Evolutionary conservation across 306 rosid species (phyloP).

Genomic region (Glycine tomentella): DNA sequence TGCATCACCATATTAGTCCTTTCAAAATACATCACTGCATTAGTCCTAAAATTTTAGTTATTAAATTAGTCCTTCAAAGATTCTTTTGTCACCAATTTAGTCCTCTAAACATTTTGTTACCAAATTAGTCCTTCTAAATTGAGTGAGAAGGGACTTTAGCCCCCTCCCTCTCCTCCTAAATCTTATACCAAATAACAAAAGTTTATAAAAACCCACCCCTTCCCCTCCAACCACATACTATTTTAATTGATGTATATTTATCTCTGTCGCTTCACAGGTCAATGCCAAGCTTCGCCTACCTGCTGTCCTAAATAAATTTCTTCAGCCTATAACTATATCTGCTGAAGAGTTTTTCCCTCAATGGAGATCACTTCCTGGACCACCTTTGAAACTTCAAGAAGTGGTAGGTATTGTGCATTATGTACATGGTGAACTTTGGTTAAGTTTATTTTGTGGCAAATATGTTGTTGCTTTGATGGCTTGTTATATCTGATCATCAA

Average conservation of each 20-base stretch:
- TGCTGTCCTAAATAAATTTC: conserved; percentile 87
- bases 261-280: conserved; percentile 62
- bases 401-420: conserved; percentile 69
- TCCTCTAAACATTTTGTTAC: background rate
- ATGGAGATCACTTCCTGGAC: conserved; percentile 96
- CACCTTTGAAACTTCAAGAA: conserved; percentile 99
- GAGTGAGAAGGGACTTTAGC: background rate
- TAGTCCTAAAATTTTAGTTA: background rate
- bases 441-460: conserved; percentile 5
- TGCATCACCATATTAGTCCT: background rate
- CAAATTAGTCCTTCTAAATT: background rate
- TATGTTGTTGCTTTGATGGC: conserved; percentile 3
- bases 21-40: background rate
- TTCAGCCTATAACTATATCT: conserved; percentile 85
- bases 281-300: conserved; percentile 94
- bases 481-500: conserved; percentile 34
- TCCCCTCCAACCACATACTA: background rate
- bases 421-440: conserved; percentile 26
- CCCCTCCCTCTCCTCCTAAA: background rate
- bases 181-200: background rate
- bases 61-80: background rate
- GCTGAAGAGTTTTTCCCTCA: conserved; percentile 95
- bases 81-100: background rate
- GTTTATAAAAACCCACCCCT: background rate
- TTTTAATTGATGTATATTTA: conserved; percentile 30